Base-by-base conservation (phyloP, 164 flowering plant species). In the Buxus sempervirens region DNA sequence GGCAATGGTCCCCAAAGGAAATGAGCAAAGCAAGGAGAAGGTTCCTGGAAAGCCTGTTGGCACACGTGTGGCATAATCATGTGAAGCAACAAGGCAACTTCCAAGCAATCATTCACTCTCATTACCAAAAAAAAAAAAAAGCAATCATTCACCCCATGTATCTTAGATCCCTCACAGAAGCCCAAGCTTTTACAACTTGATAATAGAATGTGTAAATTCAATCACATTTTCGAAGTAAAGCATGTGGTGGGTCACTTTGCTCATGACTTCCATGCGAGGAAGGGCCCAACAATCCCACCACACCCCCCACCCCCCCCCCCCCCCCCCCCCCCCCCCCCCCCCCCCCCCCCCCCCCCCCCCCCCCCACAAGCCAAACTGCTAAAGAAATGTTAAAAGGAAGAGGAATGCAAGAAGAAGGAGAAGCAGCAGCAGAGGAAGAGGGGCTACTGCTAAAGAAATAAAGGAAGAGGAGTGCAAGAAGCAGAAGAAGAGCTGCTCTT, bases 121-220 rank as follows among this genome's bases (percentile, higher is more conserved):
- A n/a, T n/a, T n/a, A n/a, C n/a, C n/a, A n/a, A n/a, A n/a, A n/a
- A n/a, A n/a, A n/a, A n/a, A n/a, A n/a, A n/a, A n/a, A 42, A 53
- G 75, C 75, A 75, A 75, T 75, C 68, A 75, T 75, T 58, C 75
- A 63, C 48, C 48, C 74, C 75, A 71, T n/a, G n/a, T n/a, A n/a
- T 58, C 69, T 60, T 68, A 20, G 27, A 19, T n/a, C 48, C 38
- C 51, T 58, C 66, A 20, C 53, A 48, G 38, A 55, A 54, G 7
- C 38, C 38, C 38, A 32, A 32, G 5, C 38, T 32, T 32, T 3
- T 32, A 32, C 3, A 32, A 32, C 38, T 32, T 32, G 38, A 32
- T 3, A 7, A 32, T 32, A 32, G 7, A 32, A 32, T 32, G 5
- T 7, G 38, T 32, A 32, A 32, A 3, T 32, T 32, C 3, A 3